These are phyloP conservation scores for Xylaria scruposa DNA, from an alignment of 495 filamentous ascomycete species.

Conservation along the genomic window DNA sequence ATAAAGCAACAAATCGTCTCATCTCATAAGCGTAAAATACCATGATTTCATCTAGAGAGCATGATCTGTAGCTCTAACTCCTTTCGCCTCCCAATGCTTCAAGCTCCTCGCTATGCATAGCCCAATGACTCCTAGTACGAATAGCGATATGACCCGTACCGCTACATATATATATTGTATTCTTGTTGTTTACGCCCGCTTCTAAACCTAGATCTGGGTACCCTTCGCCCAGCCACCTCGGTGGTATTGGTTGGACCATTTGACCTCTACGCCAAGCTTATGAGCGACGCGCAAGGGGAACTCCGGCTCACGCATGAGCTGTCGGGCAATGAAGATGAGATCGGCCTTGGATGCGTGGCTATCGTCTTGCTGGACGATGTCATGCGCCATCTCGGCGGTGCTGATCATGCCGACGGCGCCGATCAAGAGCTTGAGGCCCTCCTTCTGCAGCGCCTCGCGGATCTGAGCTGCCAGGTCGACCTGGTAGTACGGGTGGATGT, in stretches of 20 bases:
- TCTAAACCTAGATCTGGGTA: constrained; percentile 33
- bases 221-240: constrained; percentile 35
- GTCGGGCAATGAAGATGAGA: constrained; percentile 66
- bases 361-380: constrained; percentile 59
- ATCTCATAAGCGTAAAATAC: not conserved
- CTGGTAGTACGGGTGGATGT: constrained; percentile 65
- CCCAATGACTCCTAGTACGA: not conserved
- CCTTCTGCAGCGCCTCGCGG: constrained; percentile 60
- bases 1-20: not conserved
- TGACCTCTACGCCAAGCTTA: constrained; percentile 63
- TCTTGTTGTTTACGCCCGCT: not conserved
- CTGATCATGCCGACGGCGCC: constrained; percentile 79
- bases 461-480: constrained; percentile 66
- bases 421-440: constrained; percentile 63
- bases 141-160: not conserved
- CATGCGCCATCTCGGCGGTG: constrained; percentile 63
- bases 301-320: constrained; percentile 72
- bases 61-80: not conserved
- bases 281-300: constrained; percentile 68
- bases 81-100: not conserved
- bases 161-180: not conserved
- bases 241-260: constrained; percentile 62
- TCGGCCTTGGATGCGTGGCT: constrained; percentile 62
- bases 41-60: not conserved
- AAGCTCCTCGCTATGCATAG: not conserved